Evolutionary conservation across 306 rosid species (phyloP), one percentile per base, ranked within the genome.

Genomic region (Lagenaria siceraria): DNA sequence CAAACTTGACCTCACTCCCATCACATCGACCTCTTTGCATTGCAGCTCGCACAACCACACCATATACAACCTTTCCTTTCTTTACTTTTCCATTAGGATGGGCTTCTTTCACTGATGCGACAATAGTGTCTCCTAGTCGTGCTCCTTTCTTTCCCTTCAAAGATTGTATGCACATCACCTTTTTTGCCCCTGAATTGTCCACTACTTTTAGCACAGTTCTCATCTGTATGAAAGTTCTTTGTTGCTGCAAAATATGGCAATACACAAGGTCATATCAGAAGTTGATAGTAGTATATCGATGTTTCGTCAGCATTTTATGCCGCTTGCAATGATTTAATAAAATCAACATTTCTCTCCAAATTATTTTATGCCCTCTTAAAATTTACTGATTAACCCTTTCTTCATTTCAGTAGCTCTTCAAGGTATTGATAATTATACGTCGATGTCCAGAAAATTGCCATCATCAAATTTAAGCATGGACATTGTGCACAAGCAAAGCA

Each of bases 161-260:
- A 15, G 98, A 89, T 78, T 90, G 96, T 72, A 90, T 92, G 87
- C 96, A 94, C 98, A 90, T 94, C 80, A 94, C 96, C 86, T 89
- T 92, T 76, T 92, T 91, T 3, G 95, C 97, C 36, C 93, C 97
- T 0, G 95, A 92, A 64, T 94, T 94, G 78, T 94, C 98, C 54
- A 88, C 96, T 48, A 94, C 98, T 89, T 94, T 90, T 72, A 94
- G 96, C 77, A 92, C 89, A 17, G 96, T 94, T 79, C 98, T 84
- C 97, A 94, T 92, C 82, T 94, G 97, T 54, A 92, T 88, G 87
- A 94, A 94, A 58, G 87, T 89, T 62, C 97, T 90, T 38, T 69
- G 92, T 76, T 90, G 96, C 95, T 92, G 89, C 74, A 81, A 79
- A 75, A 69, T 68, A 54, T 51, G 58, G 49, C 24, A 49, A 48